These are phyloP conservation scores for Calvatia gigantea DNA, from an alignment of 768 basidiomycete genomes.

Conservation along the genomic window DNA sequence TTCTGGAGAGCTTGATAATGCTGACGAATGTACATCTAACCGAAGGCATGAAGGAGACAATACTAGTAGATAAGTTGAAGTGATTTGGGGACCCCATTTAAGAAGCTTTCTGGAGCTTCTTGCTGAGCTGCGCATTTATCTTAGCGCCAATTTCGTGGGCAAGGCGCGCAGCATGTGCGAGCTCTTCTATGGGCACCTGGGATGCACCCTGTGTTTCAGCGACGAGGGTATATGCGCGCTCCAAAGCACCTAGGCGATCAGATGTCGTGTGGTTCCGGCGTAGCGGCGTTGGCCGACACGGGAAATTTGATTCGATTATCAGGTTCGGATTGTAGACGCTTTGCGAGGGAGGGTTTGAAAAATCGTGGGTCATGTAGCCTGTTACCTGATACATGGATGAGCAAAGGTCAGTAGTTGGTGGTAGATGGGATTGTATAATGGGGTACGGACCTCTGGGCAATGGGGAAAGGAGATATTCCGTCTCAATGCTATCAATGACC, in stretches of 20 bases:
- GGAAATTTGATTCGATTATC: constrained; percentile 7
- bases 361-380: background rate
- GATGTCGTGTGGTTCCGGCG: constrained; percentile 37
- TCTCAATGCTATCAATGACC: constrained; percentile 4
- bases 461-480: background rate
- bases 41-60: too few relatives aligned
- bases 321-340: constrained; percentile 7
- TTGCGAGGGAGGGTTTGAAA: background rate
- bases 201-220: constrained; percentile 35
- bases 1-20: too few relatives aligned
- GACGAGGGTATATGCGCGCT: constrained; percentile 40
- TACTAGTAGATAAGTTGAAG: too few relatives aligned
- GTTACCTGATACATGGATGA: background rate
- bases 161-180: constrained; percentile 41
- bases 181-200: constrained; percentile 46
- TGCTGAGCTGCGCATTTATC: constrained; percentile 42
- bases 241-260: constrained; percentile 39
- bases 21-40: too few relatives aligned
- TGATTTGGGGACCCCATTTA: too few relatives aligned
- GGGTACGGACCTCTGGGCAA: background rate
- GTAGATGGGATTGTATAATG: background rate
- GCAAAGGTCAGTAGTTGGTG: background rate
- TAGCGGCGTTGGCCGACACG: constrained; percentile 20
- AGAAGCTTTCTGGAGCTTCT: constrained; percentile 22
- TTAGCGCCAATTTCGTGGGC: constrained; percentile 43